Base-by-base conservation (phyloP, 2,329 filamentous ascomycete species). In the Fusarium sacchari region DNA sequence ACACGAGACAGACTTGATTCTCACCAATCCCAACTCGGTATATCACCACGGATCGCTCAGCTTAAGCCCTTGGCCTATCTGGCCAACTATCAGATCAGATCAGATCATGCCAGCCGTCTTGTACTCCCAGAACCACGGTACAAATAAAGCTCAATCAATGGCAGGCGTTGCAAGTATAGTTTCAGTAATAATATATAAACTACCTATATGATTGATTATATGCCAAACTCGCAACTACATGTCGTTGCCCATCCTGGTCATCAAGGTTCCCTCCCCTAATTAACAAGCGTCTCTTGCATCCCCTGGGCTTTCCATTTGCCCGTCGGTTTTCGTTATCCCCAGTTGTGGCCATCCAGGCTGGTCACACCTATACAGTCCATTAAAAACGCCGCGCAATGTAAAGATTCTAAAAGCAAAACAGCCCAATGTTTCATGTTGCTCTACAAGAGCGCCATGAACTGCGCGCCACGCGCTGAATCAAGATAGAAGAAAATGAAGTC, bases 361-460 rank as follows among this genome's bases (percentile, higher is more conserved):
- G 56, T 58, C 34, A 42, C 53, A 26, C 36, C 46, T 55, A 47
- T 63, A 65, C 67, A 58, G 60, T 59, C 72, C 72, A 52, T 64
- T 75, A 42, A 73, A 71, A 74, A 74, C 72, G 72, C 72, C 72
- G 37, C 59, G 72, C 72, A 74, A 72, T 75, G 69, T 72, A 73
- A 73, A 60, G 43, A 67, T n/a, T 59, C 61, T 40, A 75, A 69
- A 66, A 65, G 47, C 32, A 71, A 62, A 62, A 52, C 26, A 55
- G 39, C 56, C 59, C 57, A 59, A 32, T 42, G 50, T 53, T 67
- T 56, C 55, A 32, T 62, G 43, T 60, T 36, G 34, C 64, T 36
- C 30, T 42, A 47, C 42, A 43, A 37, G 28, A 46, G 30, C 55
- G 39, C 56, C 43, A 59, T 42, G 43, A 75, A 71, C 58, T 26